Evolutionary conservation across 1,139 yeast species (phyloP), one percentile per base, ranked within the genome.

Genomic region (Sugiyamaella castrensis): DNA sequence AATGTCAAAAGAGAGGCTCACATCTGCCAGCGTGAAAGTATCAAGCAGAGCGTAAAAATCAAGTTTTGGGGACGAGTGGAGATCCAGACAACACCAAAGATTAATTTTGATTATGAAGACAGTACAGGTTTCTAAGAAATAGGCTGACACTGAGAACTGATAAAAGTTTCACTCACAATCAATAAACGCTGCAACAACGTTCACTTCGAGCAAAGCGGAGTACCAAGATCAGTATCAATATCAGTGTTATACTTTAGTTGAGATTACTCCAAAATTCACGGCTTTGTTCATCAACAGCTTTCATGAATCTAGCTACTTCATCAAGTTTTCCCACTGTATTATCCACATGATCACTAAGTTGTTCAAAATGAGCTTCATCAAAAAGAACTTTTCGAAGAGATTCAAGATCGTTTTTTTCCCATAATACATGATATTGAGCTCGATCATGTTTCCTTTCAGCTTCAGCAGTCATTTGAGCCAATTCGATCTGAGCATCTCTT

Each of bases 401-500:
- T 16, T 66, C 70, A 31, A 68, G 57, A 42, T 66, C 68, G 8
- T 53, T 55, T 13, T 61, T 58, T n/a, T 67, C 70, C 70, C 71
- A 68, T 9, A 69, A 50, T 24, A 53, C 56, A 34, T 56, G 55
- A 47, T 65, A 52, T 45, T 55, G 50, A 27, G 59, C 47, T 47
- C 60, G 50, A 43, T 58, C 61, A 40, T 61, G 62, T 12, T 58
- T 55, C 26, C 57, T 61, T 38, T 64, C 68, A 28, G 62, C 65
- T 30, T 57, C 58, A 7, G 65, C 75, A 76, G 88, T 78, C 16
- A 79, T 74, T 34, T 74, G 74, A 19, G 87, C 73, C 36, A 88
- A 68, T 46, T 74, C 76, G 39, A 80, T 69, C 63, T 89, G 96
- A 33, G 83, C 73, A 29, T 65, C 64, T 53, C 87, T 79, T 49